Percentiles rank a stretch among this genome's conserved stretches.
Evolutionary conservation across 2,329 filamentous ascomycete genomes (phyloP).

Genomic region (Penicillium crustosum): DNA sequence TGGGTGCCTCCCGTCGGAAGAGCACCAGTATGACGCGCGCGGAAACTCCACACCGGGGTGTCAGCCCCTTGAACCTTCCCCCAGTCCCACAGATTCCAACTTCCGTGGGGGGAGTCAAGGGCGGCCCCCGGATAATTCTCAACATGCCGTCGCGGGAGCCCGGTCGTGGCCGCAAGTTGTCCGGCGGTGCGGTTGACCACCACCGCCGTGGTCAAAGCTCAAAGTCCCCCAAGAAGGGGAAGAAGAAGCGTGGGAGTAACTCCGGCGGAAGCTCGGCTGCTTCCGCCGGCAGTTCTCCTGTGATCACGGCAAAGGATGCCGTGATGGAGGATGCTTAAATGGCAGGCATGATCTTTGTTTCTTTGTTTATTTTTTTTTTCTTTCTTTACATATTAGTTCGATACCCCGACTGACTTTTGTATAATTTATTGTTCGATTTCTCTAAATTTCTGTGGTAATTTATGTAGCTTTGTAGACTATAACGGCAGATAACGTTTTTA

Average conservation of each 20-base stretch:
- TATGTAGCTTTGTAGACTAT: not conserved
- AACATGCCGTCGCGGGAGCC: not conserved
- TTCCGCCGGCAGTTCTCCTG: not conserved
- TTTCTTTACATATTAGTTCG: not conserved
- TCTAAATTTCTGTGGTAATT: not conserved
- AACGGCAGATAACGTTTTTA: not conserved
- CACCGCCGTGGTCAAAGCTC: not conserved
- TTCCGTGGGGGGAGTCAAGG: not conserved
- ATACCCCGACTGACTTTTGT: not conserved
- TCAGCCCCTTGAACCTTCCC: not conserved
- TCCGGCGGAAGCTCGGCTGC: not conserved
- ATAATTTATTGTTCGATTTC: not conserved
- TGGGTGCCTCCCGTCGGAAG: conserved; percentile 30
- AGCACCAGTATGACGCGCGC: conserved; percentile 18
- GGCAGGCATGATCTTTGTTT: not conserved
- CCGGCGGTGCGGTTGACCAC: not conserved
- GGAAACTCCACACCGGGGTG: not conserved
- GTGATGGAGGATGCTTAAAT: not conserved
- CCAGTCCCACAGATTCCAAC: conserved; percentile 1
- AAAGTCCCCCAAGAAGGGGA: conserved; percentile 3
- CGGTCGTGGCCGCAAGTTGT: not conserved
- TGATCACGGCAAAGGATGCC: not conserved
- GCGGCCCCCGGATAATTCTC: not conserved
- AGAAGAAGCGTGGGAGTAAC: not conserved
- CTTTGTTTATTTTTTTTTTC: not conserved